Evolutionary conservation across 495 filamentous ascomycete genomes (phyloP), one percentile per base, ranked within the genome.

Genomic region (Xylaria castorea): DNA sequence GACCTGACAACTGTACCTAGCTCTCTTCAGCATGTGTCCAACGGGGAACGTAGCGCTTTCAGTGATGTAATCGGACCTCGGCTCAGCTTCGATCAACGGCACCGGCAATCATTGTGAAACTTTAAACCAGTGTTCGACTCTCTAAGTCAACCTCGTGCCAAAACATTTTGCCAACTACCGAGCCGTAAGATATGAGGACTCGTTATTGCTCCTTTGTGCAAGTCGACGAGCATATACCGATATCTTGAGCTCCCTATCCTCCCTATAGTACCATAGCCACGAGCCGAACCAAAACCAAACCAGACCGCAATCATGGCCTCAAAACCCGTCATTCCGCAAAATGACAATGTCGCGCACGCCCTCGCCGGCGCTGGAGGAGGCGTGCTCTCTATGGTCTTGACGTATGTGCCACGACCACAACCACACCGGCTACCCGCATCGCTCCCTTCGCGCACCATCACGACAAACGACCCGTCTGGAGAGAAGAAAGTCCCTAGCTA

Each of bases 301-400:
- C 11, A 20, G 53, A 71, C 36, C 64, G 74, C 71, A 71, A 77
- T 27, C 50, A 83, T 85, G 80, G 76, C 81, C 36, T 79, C 84
- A 50, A 86, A 85, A 72, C 82, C 85, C 70, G 80, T 81, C 72
- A 70, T 85, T 50, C 85, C 93, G 71, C 92, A 95, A 78, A 94
- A 92, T 76, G 94, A 97, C 84, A 96, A 97, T 81, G 92, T 97
- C 78, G 92, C 95, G 65, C 93, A 97, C 82, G 92, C 94, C 66
- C 85, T 97, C 71, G 91, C 93, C 55, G 94, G 94, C 66, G 93
- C 93, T 50, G 93, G 96, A 71, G 96, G 96, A 73, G 96, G 96
- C 42, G 89, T 98, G 38, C 86, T 98, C 25, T 97, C 96, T 48
- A 98, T 98, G 95, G 89, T 93, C 72, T 81, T 99, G 80, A 98